Evolutionary conservation across 2,329 filamentous ascomycete species (phyloP).

Genomic region (Pseudogymnoascus sp.): DNA sequence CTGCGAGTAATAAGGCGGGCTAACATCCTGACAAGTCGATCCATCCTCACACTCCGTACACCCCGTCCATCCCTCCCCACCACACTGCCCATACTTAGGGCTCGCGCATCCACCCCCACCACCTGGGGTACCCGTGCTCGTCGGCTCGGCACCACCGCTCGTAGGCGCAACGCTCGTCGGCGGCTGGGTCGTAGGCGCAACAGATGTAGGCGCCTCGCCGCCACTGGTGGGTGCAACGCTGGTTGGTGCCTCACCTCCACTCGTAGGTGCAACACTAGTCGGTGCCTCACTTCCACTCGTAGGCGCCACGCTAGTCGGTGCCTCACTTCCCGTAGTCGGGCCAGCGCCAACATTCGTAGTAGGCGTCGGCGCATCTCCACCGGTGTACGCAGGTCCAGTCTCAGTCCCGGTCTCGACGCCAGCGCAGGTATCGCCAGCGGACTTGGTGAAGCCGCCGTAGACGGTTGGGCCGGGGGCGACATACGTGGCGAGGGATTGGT

Average conservation of each 20-base stretch:
- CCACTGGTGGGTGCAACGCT: neutral
- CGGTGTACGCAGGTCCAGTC: slow-evolving; percentile 6
- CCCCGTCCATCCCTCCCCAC: slow-evolving; percentile 13
- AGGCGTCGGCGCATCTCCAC: neutral
- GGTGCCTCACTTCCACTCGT: neutral
- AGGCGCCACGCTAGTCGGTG: neutral
- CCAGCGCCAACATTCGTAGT: neutral
- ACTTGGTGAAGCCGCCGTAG: slow-evolving; percentile 17
- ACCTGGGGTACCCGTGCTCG: neutral
- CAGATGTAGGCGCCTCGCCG: neutral
- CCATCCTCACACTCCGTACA: slow-evolving; percentile 12
- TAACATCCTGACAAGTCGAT: slow-evolving; percentile 12
- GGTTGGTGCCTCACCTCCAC: neutral
- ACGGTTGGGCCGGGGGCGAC: slow-evolving; percentile 27
- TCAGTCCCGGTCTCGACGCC: slow-evolving; percentile 13
- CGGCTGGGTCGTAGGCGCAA: neutral
- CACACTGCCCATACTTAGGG: slow-evolving; percentile 15
- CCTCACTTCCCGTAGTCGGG: neutral
- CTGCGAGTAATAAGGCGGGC: slow-evolving; percentile 14
- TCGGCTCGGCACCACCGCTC: neutral
- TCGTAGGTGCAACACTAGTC: neutral
- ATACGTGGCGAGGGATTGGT: slow-evolving; percentile 24
- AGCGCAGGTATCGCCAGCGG: slow-evolving; percentile 14
- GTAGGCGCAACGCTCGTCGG: neutral
- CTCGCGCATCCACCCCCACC: slow-evolving; percentile 13